A percentile compares a stretch with the other conserved stretches of the same genome.
phyloP scores from a whole-genome alignment of 257 asterid species.

The Eucommia ulmoides region DNA sequence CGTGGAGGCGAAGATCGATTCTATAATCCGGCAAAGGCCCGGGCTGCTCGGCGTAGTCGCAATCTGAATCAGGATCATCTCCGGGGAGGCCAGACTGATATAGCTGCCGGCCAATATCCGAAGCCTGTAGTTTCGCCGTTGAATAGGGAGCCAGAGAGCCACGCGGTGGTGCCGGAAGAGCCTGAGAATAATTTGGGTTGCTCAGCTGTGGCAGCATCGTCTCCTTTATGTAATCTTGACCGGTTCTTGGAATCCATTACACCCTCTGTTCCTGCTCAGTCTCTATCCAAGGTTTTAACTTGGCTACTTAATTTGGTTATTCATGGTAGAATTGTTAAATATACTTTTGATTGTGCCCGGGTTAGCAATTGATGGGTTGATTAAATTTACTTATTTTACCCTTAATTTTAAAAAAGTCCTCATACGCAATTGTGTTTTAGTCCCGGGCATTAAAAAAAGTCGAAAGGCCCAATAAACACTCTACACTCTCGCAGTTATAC shows the following conservation, averaged over 20 bases:
- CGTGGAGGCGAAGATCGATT: slow-evolving; percentile 75
- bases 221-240: slow-evolving; percentile 55
- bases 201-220: slow-evolving; percentile 7
- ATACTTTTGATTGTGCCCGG: too few species aligned
- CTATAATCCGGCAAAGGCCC: slow-evolving; percentile 69
- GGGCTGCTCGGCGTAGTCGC: too few species aligned
- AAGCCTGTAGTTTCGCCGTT: slow-evolving; percentile 7
- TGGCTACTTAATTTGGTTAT: too few species aligned
- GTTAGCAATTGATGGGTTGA: too few species aligned
- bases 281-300: slow-evolving; percentile 78
- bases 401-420: too few species aligned
- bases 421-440: too few species aligned
- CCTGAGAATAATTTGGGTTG: slow-evolving; percentile 17
- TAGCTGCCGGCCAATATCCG: slow-evolving; percentile 13
- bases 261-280: slow-evolving; percentile 70
- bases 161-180: slow-evolving; percentile 35
- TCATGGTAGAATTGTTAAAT: too few species aligned
- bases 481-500: too few species aligned
- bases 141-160: slow-evolving; percentile 2
- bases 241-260: slow-evolving; percentile 65
- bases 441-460: too few species aligned
- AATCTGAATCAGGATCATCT: slow-evolving; percentile 48
- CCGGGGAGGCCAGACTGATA: slow-evolving; percentile 73
- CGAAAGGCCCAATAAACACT: too few species aligned
- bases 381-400: too few species aligned